Base-by-base conservation (phyloP, 352 stramenopile genomes). In the Phytophthora colocasiae region DNA sequence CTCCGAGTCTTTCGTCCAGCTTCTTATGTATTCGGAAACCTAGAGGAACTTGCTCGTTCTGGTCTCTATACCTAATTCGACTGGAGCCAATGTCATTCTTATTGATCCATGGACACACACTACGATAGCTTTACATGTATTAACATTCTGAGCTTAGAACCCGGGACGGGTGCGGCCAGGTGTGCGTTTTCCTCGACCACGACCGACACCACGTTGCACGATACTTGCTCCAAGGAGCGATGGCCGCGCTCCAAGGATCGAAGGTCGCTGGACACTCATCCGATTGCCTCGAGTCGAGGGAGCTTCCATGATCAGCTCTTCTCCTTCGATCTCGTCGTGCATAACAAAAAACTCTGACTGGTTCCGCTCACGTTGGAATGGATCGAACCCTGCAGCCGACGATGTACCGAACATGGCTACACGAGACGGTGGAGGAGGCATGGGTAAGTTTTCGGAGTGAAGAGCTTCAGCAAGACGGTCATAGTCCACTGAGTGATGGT, bases 401-500 rank as follows among this genome's bases (percentile, higher is more conserved):
- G 75, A 83, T 11, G 65, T 81, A 54, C 81, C 81, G 41, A 85
- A 90, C 81, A 91, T 89, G n/a, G 78, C 80, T 48, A 91, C 82
- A 65, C 82, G 82, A 48, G 77, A 73, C 7, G 82, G 82, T 8
- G 82, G 77, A 7, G 77, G 77, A 1, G 77, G 77, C 69, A 81
- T 59, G 7, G 77, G 75, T 39, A 83, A 45, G 5, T 82, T 75
- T 48, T 74, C 74, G 1, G 62, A 48, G 0, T 41, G 43, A 9
- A 86, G 59, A 14, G 66, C 58, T 26, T 83, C 74, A 2, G 69
- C 69, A 6, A 86, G 62, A 10, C 69, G 75, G 46, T 86, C 77
- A 51, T 86, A 86, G 60, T 83, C 71, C 43, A 91, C 82, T 19
- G 79, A 85, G 58, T 89, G 80, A 51, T 91, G 82, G 60, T 83